phyloP scores from a whole-genome alignment of 257 asterid genomes.

The Solanum ossicruentum region DNA sequence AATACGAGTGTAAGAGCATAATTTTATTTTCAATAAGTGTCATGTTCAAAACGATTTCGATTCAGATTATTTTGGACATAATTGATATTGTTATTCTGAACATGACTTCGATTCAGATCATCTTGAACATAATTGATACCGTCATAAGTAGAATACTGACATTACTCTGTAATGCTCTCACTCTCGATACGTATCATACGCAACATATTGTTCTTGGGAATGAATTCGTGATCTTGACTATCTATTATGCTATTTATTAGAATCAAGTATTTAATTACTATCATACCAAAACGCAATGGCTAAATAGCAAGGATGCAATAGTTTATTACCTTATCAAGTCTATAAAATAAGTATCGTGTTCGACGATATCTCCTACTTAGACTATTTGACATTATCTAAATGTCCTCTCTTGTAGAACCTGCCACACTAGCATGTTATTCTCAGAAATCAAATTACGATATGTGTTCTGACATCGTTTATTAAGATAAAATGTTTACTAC shows the following conservation, averaged over 20 bases:
- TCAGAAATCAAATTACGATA: neutral
- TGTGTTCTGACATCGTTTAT: neutral
- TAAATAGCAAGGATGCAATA: neutral
- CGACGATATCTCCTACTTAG: neutral
- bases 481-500: neutral
- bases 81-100: no score
- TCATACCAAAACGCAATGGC: neutral
- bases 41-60: neutral
- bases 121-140: no score
- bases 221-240: neutral
- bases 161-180: neutral
- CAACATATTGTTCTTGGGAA: neutral
- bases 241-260: neutral
- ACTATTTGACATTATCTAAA: neutral
- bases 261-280: neutral
- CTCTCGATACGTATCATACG: neutral
- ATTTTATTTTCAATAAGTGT: neutral
- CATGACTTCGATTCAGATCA: no score
- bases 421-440: neutral
- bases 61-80: no score
- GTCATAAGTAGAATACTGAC: neutral
- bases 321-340: neutral
- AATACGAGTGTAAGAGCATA: neutral
- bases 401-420: neutral
- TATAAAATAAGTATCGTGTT: neutral